Conservation (phyloP, 768 basidiomycete genomes). For the Phlebiopsis gigantea region DNA sequence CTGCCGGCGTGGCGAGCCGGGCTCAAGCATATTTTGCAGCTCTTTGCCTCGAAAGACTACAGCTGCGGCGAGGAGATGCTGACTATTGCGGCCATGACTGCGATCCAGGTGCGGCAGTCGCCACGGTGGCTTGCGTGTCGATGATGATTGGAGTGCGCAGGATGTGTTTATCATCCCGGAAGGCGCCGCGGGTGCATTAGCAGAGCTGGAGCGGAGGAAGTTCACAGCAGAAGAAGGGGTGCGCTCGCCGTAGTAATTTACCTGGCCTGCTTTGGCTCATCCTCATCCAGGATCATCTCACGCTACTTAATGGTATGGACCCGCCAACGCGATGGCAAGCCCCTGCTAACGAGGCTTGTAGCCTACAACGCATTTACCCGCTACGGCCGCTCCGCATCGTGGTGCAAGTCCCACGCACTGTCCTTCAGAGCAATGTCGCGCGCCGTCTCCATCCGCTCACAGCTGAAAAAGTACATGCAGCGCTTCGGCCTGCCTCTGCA, state of each 20-base stretch:
- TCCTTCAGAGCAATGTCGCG: constrained; percentile 94
- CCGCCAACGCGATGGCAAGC: background rate
- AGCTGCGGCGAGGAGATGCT: constrained; percentile 93
- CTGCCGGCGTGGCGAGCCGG: background rate
- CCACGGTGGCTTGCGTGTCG: background rate
- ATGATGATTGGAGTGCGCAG: too few species aligned
- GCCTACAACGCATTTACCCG: constrained; percentile 91
- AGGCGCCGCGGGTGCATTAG: constrained; percentile 77
- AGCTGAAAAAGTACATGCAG: constrained; percentile 91
- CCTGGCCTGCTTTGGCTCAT: background rate
- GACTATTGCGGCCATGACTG: constrained; percentile 93
- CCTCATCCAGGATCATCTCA: constrained; percentile 78
- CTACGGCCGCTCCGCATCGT: constrained; percentile 79
- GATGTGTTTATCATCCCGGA: constrained; percentile 89
- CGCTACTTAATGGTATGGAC: constrained; percentile 79
- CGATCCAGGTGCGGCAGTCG: constrained; percentile 78
- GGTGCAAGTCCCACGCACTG: constrained; percentile 90
- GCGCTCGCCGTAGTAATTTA: constrained; percentile 15
- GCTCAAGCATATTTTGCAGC: constrained; percentile 35
- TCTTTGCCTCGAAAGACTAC: constrained; percentile 81
- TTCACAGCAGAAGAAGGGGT: constrained; percentile 99
- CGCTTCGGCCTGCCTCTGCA: constrained; percentile 78
- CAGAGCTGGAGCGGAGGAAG: constrained; percentile 89
- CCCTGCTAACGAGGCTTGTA: constrained; percentile 25
- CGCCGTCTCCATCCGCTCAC: constrained; percentile 90